Percentiles rank a stretch among this genome's conserved stretches.
These are phyloP conservation scores for Cubamyces lactineus DNA, from an alignment of 768 basidiomycete genomes.

Conservation along the genomic window DNA sequence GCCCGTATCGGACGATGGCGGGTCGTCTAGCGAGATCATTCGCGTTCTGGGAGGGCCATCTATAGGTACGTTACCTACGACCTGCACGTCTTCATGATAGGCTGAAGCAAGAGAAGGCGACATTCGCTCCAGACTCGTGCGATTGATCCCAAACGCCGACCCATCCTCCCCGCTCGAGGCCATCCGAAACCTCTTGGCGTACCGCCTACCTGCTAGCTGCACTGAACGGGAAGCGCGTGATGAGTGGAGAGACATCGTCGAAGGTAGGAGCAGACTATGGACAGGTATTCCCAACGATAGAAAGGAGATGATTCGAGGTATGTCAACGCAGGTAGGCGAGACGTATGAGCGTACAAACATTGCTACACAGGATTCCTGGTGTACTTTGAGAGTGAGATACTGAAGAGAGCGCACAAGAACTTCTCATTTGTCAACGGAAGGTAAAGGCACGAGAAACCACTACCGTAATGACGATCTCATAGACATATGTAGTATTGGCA, in stretches of 20 bases:
- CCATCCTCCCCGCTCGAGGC: slow-evolving; percentile 65
- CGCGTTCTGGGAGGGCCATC: slow-evolving; percentile 88
- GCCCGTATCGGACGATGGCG: slow-evolving; percentile 95
- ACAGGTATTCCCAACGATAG: slow-evolving; percentile 83
- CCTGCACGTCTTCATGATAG: neutral
- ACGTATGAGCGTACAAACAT: neutral
- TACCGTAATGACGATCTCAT: neutral
- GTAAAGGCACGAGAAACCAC: slow-evolving; percentile 40
- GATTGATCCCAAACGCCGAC: slow-evolving; percentile 75
- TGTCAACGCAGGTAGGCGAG: neutral
- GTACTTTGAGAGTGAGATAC: slow-evolving; percentile 85
- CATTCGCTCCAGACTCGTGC: slow-evolving; percentile 85
- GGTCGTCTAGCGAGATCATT: slow-evolving; percentile 93
- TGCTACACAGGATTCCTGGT: slow-evolving; percentile 80
- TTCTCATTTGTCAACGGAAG: slow-evolving; percentile 94
- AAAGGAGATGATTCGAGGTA: slow-evolving; percentile 90
- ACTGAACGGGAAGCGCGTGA: slow-evolving; percentile 78
- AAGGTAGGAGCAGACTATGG: slow-evolving; percentile 84
- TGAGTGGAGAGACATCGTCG: slow-evolving; percentile 92
- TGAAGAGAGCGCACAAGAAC: slow-evolving; percentile 89
- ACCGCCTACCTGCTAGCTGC: slow-evolving; percentile 73
- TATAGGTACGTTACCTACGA: slow-evolving; percentile 53
- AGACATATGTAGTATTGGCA: slow-evolving; percentile 66
- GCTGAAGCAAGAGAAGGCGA: slow-evolving; percentile 55
- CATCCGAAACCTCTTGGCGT: slow-evolving; percentile 75